Percentiles rank a stretch among this genome's conserved stretches.
These are phyloP conservation scores for Ceratocystis harringtonii DNA, from an alignment of 2,329 filamentous ascomycete species.

Conservation along the genomic window DNA sequence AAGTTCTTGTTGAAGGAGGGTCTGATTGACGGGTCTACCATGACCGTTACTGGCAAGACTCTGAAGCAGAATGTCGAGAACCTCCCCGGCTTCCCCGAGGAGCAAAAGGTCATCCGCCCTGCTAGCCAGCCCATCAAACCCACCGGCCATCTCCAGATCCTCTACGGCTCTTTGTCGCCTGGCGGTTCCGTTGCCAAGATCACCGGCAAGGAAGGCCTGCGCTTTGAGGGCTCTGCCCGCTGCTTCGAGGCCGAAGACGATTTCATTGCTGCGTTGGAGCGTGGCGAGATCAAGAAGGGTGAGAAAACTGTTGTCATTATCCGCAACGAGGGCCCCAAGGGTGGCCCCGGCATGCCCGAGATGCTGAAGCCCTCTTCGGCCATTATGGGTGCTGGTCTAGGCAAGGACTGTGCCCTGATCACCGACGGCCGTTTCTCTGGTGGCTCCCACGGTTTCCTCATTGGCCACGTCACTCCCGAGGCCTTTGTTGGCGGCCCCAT, in stretches of 20 bases:
- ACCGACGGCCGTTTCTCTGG: constrained; percentile 67
- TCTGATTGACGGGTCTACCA: constrained; percentile 62
- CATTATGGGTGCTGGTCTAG: constrained; percentile 79
- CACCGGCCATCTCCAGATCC: constrained; percentile 78
- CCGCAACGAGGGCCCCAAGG: constrained; percentile 85
- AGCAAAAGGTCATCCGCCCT: constrained; percentile 69
- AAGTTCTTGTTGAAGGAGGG: constrained; percentile 76
- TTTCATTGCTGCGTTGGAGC: constrained; percentile 63
- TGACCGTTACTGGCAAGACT: constrained; percentile 81
- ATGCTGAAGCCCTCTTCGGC: constrained; percentile 86
- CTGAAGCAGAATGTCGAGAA: constrained; percentile 68
- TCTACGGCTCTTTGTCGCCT: constrained; percentile 71
- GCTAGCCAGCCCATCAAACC: constrained; percentile 72
- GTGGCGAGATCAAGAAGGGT: constrained; percentile 63
- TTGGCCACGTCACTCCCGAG: constrained; percentile 77
- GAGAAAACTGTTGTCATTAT: constrained; percentile 86
- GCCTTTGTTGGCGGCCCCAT: constrained; percentile 77
- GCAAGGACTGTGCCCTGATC: constrained; percentile 57
- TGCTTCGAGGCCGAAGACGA: constrained; percentile 74
- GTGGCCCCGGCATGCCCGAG: constrained; percentile 88
- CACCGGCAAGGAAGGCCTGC: constrained; percentile 81
- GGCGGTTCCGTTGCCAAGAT: constrained; percentile 85
- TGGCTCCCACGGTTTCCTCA: constrained; percentile 73
- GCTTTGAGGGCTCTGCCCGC: constrained; percentile 64
- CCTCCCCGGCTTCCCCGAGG: constrained; percentile 57